A percentile compares a stretch with the other conserved stretches of the same genome.
Conservation (phyloP, 2,329 filamentous ascomycete genomes). For the Basipetospora sp. region DNA sequence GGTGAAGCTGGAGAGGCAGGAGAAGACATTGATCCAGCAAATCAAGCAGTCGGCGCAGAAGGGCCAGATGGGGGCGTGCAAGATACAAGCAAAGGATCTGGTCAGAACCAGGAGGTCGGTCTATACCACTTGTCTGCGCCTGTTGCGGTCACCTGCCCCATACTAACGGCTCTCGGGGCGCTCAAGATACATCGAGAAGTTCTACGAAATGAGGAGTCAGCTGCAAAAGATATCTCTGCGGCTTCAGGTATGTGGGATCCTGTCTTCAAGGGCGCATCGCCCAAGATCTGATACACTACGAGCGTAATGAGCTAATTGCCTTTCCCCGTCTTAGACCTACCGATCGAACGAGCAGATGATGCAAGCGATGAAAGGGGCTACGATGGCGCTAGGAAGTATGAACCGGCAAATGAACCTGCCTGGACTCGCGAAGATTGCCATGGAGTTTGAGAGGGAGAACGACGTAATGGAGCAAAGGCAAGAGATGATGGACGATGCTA, state of each 20-base stretch:
- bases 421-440: conserved; percentile 84
- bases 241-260: conserved; percentile 54
- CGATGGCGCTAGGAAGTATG: conserved; percentile 85
- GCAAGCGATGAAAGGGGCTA: conserved; percentile 98
- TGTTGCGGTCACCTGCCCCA: too few relatives aligned
- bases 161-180: conserved; percentile 4
- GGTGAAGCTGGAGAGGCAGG: conserved; percentile 92
- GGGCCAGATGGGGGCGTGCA: conserved; percentile 94
- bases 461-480: conserved; percentile 98
- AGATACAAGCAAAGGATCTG: conserved; percentile 94
- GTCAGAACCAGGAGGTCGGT: conserved; percentile 69
- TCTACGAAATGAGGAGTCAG: conserved; percentile 95
- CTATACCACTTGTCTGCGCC: not conserved
- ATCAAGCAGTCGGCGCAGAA: conserved; percentile 98
- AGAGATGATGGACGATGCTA: conserved; percentile 99
- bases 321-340: conserved; percentile 53
- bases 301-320: conserved; percentile 2
- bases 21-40: conserved; percentile 88
- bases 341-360: conserved; percentile 99
- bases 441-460: conserved; percentile 98
- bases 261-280: too few relatives aligned
- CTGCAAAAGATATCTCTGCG: conserved; percentile 88
- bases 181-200: conserved; percentile 81
- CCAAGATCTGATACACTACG: too few relatives aligned
- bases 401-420: conserved; percentile 96